phyloP scores from a whole-genome alignment of 2,329 filamentous ascomycete genomes.

The Chrysoporthe puriensis region DNA sequence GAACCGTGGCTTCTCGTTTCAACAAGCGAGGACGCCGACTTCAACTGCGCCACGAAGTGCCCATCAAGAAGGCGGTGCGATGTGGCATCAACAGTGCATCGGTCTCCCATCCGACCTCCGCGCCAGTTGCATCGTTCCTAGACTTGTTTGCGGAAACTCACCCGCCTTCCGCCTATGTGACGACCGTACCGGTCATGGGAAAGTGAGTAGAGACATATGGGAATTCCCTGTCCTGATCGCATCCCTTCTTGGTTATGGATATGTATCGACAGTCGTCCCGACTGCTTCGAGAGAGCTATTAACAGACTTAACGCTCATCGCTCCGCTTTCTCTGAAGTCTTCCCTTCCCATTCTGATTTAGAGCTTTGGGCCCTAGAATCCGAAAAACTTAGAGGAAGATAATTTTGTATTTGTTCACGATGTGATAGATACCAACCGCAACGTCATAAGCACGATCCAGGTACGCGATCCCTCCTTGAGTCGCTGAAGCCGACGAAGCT shows the following conservation, averaged over 20 bases:
- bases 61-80: neutral
- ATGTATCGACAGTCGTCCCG: neutral
- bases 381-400: too few species aligned
- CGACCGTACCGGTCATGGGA: neutral
- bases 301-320: neutral
- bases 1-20: neutral
- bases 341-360: neutral
- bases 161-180: neutral
- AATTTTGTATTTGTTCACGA: too few species aligned
- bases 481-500: conserved; percentile 46
- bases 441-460: conserved; percentile 46
- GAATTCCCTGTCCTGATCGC: neutral
- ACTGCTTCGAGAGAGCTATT: neutral
- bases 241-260: neutral
- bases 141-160: neutral
- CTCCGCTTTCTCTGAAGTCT: neutral
- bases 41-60: neutral
- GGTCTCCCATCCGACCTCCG: neutral
- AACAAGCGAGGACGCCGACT: neutral
- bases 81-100: neutral
- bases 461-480: conserved; percentile 45
- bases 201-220: neutral
- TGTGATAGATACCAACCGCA: neutral
- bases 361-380: neutral
- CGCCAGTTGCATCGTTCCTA: neutral